These are phyloP conservation scores for Paramecium biaurelia DNA, from an alignment of 73 alveolate genomes.

Conservation along the genomic window DNA sequence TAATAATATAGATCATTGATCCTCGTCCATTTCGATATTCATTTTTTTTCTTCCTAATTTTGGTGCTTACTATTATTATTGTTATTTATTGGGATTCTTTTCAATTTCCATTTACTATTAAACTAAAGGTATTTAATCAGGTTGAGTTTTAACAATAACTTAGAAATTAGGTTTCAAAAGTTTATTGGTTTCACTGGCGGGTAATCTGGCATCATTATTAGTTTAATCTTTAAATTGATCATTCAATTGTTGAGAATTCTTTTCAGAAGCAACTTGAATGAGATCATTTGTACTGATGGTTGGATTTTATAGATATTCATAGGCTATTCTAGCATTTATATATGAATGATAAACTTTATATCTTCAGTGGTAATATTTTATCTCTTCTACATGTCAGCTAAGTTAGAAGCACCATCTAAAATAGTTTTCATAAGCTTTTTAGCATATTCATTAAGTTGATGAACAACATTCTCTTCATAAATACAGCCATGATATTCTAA, in stretches of 20 bases:
- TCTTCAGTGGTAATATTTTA: slow-evolving; percentile 11
- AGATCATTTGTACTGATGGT: neutral
- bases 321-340: neutral
- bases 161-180: neutral
- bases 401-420: neutral
- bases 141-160: slow-evolving; percentile 4
- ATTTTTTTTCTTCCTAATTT: slow-evolving; percentile 38
- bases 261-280: neutral
- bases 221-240: neutral
- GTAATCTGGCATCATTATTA: neutral
- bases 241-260: neutral
- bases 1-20: neutral
- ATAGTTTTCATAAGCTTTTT: slow-evolving; percentile 27
- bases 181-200: neutral
- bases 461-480: slow-evolving; percentile 43
- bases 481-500: slow-evolving; percentile 33
- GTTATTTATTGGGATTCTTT: neutral
- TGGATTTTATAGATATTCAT: slow-evolving; percentile 28
- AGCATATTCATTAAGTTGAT: slow-evolving; percentile 40
- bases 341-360: neutral
- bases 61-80: neutral
- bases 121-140: neutral
- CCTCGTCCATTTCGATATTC: slow-evolving; percentile 12
- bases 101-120: neutral
- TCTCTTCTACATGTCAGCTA: slow-evolving; percentile 36